phyloP scores from a whole-genome alignment of 202 grass and related monocot species.

The Musa balbisiana region DNA sequence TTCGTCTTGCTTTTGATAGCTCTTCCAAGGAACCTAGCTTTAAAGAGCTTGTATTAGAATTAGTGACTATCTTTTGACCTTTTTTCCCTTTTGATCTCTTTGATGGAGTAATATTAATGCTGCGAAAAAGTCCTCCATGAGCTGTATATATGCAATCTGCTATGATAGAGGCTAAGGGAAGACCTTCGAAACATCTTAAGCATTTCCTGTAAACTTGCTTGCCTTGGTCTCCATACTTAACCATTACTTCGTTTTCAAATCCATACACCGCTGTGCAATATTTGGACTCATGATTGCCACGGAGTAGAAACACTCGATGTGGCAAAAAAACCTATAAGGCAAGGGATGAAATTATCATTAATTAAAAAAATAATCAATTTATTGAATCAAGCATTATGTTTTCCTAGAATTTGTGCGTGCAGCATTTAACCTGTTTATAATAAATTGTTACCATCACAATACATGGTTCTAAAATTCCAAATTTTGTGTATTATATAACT shows the following conservation, averaged over 20 bases:
- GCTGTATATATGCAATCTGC: slow-evolving; percentile 82
- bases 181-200: slow-evolving; percentile 91
- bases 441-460: no score
- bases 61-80: slow-evolving; percentile 30
- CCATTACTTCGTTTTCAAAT: slow-evolving; percentile 74
- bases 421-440: not conserved
- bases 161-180: slow-evolving; percentile 90
- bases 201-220: slow-evolving; percentile 78
- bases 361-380: not conserved
- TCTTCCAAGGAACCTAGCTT: slow-evolving; percentile 90
- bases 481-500: no score
- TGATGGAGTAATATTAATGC: slow-evolving; percentile 27
- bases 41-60: slow-evolving; percentile 27
- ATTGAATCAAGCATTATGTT: not conserved
- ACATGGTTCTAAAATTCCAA: no score
- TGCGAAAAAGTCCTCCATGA: slow-evolving; percentile 87
- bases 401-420: not conserved
- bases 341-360: slow-evolving; percentile 11
- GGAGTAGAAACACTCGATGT: slow-evolving; percentile 63
- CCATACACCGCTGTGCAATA: slow-evolving; percentile 96
- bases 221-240: slow-evolving; percentile 80
- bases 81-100: slow-evolving; percentile 72
- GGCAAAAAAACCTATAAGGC: slow-evolving; percentile 56
- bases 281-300: slow-evolving; percentile 95
- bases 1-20: slow-evolving; percentile 75